Evolutionary conservation across 495 filamentous ascomycete species (phyloP).

Genomic region (Cenococcum geophilum): DNA sequence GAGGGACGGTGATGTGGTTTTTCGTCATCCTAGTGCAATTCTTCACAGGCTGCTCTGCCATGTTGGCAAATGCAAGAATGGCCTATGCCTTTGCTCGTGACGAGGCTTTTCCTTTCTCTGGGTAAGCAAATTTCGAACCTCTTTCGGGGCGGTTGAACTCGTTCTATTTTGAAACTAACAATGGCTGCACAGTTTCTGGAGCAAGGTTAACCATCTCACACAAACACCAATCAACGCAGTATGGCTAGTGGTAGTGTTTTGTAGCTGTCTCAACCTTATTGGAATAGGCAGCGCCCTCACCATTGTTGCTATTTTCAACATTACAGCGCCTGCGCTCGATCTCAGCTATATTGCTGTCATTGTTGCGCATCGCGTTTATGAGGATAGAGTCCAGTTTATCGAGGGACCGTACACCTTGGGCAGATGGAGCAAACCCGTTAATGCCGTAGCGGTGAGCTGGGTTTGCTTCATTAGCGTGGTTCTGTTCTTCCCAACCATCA

Average conservation of each 20-base stretch:
- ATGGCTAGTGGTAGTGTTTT: constrained; percentile 65
- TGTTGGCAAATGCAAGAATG: constrained; percentile 68
- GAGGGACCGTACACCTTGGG: constrained; percentile 62
- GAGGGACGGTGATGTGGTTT: constrained; percentile 62
- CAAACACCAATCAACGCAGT: constrained; percentile 63
- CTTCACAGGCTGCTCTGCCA: constrained; percentile 65
- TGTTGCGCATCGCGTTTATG: constrained; percentile 56
- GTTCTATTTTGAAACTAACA: constrained; percentile 4
- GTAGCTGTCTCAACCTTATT: constrained; percentile 55
- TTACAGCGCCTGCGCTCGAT: constrained; percentile 65
- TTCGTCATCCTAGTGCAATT: constrained; percentile 65
- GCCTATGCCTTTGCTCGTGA: constrained; percentile 67
- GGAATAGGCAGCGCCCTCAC: constrained; percentile 64
- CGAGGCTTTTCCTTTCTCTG: constrained; percentile 61
- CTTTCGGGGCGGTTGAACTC: not conserved
- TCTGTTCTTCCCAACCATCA: constrained; percentile 58
- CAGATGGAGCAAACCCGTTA: constrained; percentile 53
- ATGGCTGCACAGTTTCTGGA: constrained; percentile 45
- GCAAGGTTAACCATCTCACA: constrained; percentile 52
- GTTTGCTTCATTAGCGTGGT: constrained; percentile 62
- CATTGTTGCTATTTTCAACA: constrained; percentile 62
- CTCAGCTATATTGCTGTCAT: constrained; percentile 65
- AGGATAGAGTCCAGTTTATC: constrained; percentile 51
- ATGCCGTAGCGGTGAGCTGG: constrained; percentile 57
- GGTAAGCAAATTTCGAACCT: constrained; percentile 35